A percentile compares a stretch with the other conserved stretches of the same genome.
These are phyloP conservation scores for Yamadazyma siamensis DNA, from an alignment of 1,139 yeast species.

Conservation along the genomic window DNA sequence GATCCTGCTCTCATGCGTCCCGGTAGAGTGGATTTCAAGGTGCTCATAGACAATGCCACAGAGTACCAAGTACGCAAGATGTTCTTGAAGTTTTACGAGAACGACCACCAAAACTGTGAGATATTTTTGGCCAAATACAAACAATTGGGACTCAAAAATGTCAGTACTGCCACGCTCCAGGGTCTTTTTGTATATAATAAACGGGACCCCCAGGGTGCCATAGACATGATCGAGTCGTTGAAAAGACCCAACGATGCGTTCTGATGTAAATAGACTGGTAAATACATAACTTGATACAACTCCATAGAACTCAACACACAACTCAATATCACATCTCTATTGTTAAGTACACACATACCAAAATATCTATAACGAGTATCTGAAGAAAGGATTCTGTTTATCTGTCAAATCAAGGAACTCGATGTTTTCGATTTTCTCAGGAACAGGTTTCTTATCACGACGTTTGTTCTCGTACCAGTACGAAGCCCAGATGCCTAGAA, in stretches of 20 bases:
- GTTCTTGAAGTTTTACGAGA: conserved; percentile 86
- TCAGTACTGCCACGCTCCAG: conserved; percentile 93
- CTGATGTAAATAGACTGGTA: conserved; percentile 12
- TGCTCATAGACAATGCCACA: conserved; percentile 80
- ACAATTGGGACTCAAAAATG: conserved; percentile 48
- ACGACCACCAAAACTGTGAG: conserved; percentile 56
- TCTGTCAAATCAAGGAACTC: conserved; percentile 64
- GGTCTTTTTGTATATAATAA: conserved; percentile 94
- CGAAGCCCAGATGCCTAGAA: conserved; percentile 25
- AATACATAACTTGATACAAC: too few relatives aligned
- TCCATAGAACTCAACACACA: too few relatives aligned
- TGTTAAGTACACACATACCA: too few relatives aligned
- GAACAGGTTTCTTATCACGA: conserved; percentile 19
- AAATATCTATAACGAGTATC: conserved; percentile 34
- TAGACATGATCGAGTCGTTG: conserved; percentile 55
- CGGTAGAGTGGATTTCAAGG: conserved; percentile 88
- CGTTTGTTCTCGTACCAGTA: conserved; percentile 23
- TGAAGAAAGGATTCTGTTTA: conserved; percentile 58
- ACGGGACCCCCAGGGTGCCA: conserved; percentile 74
- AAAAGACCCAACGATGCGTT: conserved; percentile 31
- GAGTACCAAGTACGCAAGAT: conserved; percentile 73
- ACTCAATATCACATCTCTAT: too few relatives aligned
- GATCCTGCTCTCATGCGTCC: conserved; percentile 89
- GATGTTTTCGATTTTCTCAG: conserved; percentile 37
- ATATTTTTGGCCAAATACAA: conserved; percentile 55